A percentile compares a stretch with the other conserved stretches of the same genome.
These are phyloP conservation scores for Exophiala dermatitidis DNA, from an alignment of 2,329 filamentous ascomycete genomes.

Conservation along the genomic window DNA sequence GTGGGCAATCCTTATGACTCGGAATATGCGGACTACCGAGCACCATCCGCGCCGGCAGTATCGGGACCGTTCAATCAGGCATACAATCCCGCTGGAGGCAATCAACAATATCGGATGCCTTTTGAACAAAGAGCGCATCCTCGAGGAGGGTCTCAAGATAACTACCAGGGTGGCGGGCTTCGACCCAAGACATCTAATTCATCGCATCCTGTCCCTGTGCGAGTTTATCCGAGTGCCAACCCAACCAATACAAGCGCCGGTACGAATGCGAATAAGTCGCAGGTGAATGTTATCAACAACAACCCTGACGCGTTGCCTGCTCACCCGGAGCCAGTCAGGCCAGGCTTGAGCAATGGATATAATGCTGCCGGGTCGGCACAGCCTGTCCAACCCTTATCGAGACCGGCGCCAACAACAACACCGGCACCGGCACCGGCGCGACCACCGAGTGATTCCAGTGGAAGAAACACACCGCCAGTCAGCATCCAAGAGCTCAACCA, in stretches of 20 bases:
- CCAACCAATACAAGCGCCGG: not conserved
- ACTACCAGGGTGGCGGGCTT: constrained; percentile 11
- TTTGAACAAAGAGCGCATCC: constrained; percentile 19
- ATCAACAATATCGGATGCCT: constrained; percentile 15
- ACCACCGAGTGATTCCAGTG: not conserved
- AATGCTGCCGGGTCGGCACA: constrained; percentile 1
- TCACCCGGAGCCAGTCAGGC: constrained; percentile 50
- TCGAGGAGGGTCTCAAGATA: constrained; percentile 15
- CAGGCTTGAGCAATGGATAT: constrained; percentile 33
- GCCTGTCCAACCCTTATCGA: constrained; percentile 2
- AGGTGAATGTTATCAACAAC: constrained; percentile 22
- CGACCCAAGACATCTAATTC: constrained; percentile 8
- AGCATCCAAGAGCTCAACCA: constrained; percentile 71
- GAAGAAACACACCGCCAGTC: constrained; percentile 43
- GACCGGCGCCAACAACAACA: not conserved
- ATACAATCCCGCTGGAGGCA: constrained; percentile 21
- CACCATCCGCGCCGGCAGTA: constrained; percentile 11
- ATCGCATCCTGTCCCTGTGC: constrained; percentile 23
- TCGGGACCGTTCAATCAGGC: constrained; percentile 18
- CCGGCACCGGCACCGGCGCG: not conserved
- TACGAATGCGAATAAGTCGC: not conserved
- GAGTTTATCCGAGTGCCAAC: constrained; percentile 14
- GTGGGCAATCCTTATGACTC: constrained; percentile 15
- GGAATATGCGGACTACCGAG: constrained; percentile 4
- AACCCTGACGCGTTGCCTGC: constrained; percentile 51